phyloP scores from a whole-genome alignment of 2,329 filamentous ascomycete species.

The Periconia sp. region DNA sequence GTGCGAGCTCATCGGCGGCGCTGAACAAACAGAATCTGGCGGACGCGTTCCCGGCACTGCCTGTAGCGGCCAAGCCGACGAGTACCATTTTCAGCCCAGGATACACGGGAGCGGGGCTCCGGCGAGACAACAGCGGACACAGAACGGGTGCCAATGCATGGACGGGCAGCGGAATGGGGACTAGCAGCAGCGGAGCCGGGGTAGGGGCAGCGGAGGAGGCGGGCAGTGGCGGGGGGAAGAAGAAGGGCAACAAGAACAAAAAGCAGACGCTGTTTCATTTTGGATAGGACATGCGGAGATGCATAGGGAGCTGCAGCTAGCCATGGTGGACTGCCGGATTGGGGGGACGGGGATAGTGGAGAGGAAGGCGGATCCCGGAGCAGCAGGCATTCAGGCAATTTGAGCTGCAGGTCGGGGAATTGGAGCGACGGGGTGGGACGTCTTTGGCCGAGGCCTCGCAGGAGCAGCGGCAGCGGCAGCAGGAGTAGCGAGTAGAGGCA shows the following conservation, averaged over 20 bases:
- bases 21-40: constrained; percentile 29
- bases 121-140: constrained; percentile 50
- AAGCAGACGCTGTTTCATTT: constrained; percentile 59
- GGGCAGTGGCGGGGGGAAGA: constrained; percentile 42
- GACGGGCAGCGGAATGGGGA: constrained; percentile 37
- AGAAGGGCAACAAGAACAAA: constrained; percentile 57
- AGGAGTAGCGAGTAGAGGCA: no score
- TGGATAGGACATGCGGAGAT: constrained; percentile 43
- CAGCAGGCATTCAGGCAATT: constrained; percentile 2
- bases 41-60: constrained; percentile 83
- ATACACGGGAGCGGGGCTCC: constrained; percentile 53
- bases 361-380: not conserved
- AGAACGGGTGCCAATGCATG: constrained; percentile 50
- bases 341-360: constrained; percentile 7
- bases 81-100: constrained; percentile 60
- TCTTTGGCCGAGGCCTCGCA: no score
- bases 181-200: constrained; percentile 28
- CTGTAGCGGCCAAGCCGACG: constrained; percentile 73
- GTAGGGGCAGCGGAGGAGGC: constrained; percentile 24
- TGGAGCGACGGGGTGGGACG: no score
- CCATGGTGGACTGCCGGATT: constrained; percentile 9
- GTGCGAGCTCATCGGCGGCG: constrained; percentile 34
- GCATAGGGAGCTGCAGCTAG: constrained; percentile 11
- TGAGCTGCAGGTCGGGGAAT: constrained; percentile 6
- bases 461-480: no score